These are phyloP conservation scores for Corylus heterophylla DNA, from an alignment of 306 rosid genomes.

Conservation along the genomic window DNA sequence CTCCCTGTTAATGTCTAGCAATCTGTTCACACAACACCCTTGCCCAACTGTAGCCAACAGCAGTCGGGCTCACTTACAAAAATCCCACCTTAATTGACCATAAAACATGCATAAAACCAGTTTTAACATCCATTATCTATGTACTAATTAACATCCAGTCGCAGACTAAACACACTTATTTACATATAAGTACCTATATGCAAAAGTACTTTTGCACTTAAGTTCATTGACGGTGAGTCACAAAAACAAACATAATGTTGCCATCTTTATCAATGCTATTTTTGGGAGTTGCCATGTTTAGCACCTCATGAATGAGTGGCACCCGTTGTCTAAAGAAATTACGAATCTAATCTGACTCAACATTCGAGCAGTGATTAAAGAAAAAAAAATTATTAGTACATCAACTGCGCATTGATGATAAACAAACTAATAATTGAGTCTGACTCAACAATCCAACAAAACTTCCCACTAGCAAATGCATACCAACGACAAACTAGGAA, in stretches of 20 bases:
- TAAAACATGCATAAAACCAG: conserved; percentile 2
- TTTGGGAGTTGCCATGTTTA: background rate
- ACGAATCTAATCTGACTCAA: too few species aligned
- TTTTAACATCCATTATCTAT: background rate
- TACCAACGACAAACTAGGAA: conserved; percentile 13
- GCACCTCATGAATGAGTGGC: background rate
- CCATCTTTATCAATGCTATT: background rate
- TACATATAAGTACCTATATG: background rate
- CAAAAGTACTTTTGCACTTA: background rate
- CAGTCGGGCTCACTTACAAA: background rate
- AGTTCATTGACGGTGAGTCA: background rate
- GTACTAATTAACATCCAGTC: background rate
- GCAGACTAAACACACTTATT: background rate
- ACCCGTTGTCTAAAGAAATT: background rate
- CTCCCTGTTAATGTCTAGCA: conserved; percentile 21
- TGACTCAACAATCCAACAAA: conserved; percentile 17
- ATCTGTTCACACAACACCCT: conserved; percentile 11
- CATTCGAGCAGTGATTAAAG: background rate
- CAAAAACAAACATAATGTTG: background rate
- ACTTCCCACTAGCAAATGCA: conserved; percentile 22
- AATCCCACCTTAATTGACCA: background rate
- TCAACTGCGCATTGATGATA: background rate
- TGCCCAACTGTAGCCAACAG: background rate
- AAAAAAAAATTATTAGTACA: background rate
- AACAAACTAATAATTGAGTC: background rate